Conservation (phyloP, 805 yeast genomes). For the Saturnispora hagleri region DNA sequence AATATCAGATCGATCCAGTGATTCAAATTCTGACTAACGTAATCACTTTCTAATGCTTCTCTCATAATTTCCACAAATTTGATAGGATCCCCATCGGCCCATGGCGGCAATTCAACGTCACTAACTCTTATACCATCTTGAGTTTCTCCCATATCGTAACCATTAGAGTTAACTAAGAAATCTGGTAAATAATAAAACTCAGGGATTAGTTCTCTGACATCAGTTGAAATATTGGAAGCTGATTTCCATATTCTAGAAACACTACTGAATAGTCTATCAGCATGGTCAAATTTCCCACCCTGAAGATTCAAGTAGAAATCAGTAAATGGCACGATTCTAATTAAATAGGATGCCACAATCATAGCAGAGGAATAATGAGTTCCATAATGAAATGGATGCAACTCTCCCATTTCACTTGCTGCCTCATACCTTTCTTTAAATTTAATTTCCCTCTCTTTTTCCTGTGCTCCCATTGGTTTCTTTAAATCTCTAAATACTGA, state of each 20-base stretch:
- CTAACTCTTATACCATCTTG: slow-evolving; percentile 51
- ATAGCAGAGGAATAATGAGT: slow-evolving; percentile 91
- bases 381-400: slow-evolving; percentile 82
- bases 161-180: slow-evolving; percentile 55
- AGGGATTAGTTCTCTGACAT: slow-evolving; percentile 80
- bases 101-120: slow-evolving; percentile 66
- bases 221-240: slow-evolving; percentile 70
- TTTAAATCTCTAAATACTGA: slow-evolving; percentile 62
- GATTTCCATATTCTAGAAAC: slow-evolving; percentile 74
- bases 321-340: slow-evolving; percentile 71
- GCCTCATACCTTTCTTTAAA: slow-evolving; percentile 71
- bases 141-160: slow-evolving; percentile 58
- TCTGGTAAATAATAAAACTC: slow-evolving; percentile 82
- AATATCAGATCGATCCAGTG: slow-evolving; percentile 82
- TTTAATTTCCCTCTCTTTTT: slow-evolving; percentile 44
- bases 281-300: slow-evolving; percentile 85
- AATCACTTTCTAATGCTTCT: slow-evolving; percentile 75
- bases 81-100: slow-evolving; percentile 76
- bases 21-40: slow-evolving; percentile 67
- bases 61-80: slow-evolving; percentile 67
- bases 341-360: slow-evolving; percentile 78
- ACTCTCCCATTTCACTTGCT: slow-evolving; percentile 40
- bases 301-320: slow-evolving; percentile 70
- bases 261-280: slow-evolving; percentile 72
- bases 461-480: slow-evolving; percentile 91